phyloP scores from a whole-genome alignment of 106 monocot genomes.

The Chionographis japonica region DNA sequence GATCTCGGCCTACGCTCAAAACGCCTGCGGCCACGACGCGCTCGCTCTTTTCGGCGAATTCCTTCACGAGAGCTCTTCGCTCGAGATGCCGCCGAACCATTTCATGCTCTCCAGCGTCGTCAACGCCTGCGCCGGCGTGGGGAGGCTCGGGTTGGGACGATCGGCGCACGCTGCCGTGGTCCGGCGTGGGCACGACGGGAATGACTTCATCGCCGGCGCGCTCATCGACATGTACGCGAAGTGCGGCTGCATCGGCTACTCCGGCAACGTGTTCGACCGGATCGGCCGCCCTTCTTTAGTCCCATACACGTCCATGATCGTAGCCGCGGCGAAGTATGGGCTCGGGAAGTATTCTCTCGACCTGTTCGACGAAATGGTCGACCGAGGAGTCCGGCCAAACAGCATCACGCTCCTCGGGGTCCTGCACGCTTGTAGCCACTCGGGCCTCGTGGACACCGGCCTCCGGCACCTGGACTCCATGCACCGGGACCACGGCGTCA shows the following conservation, averaged over 20 bases:
- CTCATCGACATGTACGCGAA: slow-evolving; percentile 93
- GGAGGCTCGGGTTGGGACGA: slow-evolving; percentile 52
- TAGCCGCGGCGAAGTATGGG: slow-evolving; percentile 54
- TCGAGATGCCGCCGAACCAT: slow-evolving; percentile 40
- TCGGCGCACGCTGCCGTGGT: slow-evolving; percentile 47
- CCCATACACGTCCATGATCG: slow-evolving; percentile 70
- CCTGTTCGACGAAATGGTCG: slow-evolving; percentile 61
- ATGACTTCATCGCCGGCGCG: slow-evolving; percentile 59
- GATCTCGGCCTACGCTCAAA: slow-evolving; percentile 65
- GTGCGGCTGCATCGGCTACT: slow-evolving; percentile 55
- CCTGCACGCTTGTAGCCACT: slow-evolving; percentile 79
- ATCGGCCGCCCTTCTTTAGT: slow-evolving; percentile 44
- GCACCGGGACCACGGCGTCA: slow-evolving; percentile 36
- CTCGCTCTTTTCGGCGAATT: slow-evolving; percentile 50
- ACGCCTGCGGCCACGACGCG: slow-evolving; percentile 38
- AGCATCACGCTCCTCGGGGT: slow-evolving; percentile 65
- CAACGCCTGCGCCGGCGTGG: slow-evolving; percentile 60
- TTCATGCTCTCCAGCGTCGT: slow-evolving; percentile 71
- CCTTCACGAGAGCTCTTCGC: slow-evolving; percentile 1
- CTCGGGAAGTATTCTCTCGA: slow-evolving; percentile 19
- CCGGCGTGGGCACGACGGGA: slow-evolving; percentile 26
- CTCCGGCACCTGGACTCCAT: slow-evolving; percentile 50
- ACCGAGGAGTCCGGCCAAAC: slow-evolving; percentile 49
- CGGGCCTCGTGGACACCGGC: slow-evolving; percentile 59
- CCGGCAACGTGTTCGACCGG: slow-evolving; percentile 47